Conservation (phyloP, 192 early-diverging fungal species). For the Coemansia furcata region DNA sequence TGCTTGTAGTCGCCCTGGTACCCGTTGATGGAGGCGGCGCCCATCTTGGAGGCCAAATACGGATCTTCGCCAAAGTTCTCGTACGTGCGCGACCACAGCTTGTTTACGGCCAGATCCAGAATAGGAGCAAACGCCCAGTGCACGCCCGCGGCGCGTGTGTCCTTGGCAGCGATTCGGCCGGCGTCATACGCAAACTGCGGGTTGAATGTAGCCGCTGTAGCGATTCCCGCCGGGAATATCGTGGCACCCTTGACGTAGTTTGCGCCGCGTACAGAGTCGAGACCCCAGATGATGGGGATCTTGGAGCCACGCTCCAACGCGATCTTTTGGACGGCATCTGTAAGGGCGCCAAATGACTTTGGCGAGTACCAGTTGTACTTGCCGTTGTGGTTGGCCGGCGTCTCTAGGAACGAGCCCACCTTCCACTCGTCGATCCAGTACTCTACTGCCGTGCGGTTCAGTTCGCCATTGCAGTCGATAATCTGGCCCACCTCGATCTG, state of each 20-base stretch:
- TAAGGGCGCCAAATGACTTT: slow-evolving; percentile 48
- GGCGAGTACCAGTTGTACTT: slow-evolving; percentile 56
- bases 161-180: slow-evolving; percentile 61
- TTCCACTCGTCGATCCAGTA: slow-evolving; percentile 59
- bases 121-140: slow-evolving; percentile 66
- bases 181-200: slow-evolving; percentile 57
- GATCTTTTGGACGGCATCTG: slow-evolving; percentile 57
- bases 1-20: slow-evolving; percentile 68
- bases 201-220: slow-evolving; percentile 61
- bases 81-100: slow-evolving; percentile 59
- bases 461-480: too few relatives aligned
- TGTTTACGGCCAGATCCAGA: slow-evolving; percentile 59
- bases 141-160: slow-evolving; percentile 61
- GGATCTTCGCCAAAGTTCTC: slow-evolving; percentile 65
- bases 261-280: slow-evolving; percentile 66
- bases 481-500: too few relatives aligned
- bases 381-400: slow-evolving; percentile 56
- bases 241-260: slow-evolving; percentile 62
- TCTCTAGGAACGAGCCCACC: slow-evolving; percentile 63
- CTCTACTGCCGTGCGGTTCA: slow-evolving; percentile 48
- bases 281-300: slow-evolving; percentile 64
- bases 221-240: slow-evolving; percentile 61
- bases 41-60: slow-evolving; percentile 55
- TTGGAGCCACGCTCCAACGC: slow-evolving; percentile 46
- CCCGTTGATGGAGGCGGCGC: slow-evolving; percentile 53